phyloP scores from a whole-genome alignment of 768 basidiomycete genomes.

The Hygrocybe punicea region DNA sequence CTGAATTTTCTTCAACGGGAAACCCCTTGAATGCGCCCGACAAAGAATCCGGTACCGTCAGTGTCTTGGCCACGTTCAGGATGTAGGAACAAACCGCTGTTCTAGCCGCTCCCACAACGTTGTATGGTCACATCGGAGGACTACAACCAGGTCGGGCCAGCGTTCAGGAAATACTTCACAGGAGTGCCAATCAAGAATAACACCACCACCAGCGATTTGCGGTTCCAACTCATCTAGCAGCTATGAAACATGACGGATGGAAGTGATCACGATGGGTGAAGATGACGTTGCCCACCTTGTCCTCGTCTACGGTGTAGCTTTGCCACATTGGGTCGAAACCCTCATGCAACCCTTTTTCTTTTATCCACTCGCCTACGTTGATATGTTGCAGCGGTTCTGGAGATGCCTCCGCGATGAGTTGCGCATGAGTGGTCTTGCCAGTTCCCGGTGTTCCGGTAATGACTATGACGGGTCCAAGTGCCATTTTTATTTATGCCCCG shows the following conservation, averaged over 20 bases:
- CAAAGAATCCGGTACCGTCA: neutral
- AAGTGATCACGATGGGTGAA: neutral
- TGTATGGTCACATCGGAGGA: constrained; percentile 85
- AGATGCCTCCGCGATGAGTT: constrained; percentile 72
- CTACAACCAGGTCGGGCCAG: constrained; percentile 94
- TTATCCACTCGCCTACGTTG: constrained; percentile 89
- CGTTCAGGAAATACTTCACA: constrained; percentile 93
- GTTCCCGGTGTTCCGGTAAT: constrained; percentile 94
- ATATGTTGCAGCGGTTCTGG: constrained; percentile 71
- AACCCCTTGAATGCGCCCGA: constrained; percentile 51
- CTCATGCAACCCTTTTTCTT: constrained; percentile 75
- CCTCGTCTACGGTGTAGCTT: constrained; percentile 90
- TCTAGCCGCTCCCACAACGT: constrained; percentile 88
- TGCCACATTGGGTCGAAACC: constrained; percentile 95
- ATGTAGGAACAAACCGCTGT: constrained; percentile 56
- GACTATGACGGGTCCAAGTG: constrained; percentile 59
- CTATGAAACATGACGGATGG: constrained; percentile 39
- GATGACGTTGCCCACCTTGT: constrained; percentile 62
- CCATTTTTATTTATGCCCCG: neutral
- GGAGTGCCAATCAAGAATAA: constrained; percentile 93
- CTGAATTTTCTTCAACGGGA: constrained; percentile 89
- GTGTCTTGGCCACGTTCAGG: neutral
- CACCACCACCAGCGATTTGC: constrained; percentile 60
- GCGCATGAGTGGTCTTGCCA: constrained; percentile 91
- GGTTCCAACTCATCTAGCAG: constrained; percentile 86